phyloP scores from a whole-genome alignment of 164 flowering plant genomes.

The Liriodendron chinense region DNA sequence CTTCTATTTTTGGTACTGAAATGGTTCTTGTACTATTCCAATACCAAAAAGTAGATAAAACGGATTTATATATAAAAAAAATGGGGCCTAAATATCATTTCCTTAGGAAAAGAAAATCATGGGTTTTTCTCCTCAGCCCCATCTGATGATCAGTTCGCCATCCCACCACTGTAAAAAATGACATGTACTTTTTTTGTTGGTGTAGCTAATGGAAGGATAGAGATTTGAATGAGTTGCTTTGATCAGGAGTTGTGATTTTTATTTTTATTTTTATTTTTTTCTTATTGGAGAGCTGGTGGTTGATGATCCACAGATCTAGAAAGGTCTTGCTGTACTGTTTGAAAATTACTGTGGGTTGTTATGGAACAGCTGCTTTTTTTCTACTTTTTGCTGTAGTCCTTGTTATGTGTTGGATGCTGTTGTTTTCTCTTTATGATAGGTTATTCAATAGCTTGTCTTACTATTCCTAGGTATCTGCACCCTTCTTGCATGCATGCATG shows the following conservation, averaged over 20 bases:
- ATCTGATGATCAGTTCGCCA: neutral
- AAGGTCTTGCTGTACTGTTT: too few relatives aligned
- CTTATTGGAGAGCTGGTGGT: neutral
- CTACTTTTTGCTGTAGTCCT: neutral
- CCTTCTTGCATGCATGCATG: neutral
- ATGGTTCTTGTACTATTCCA: neutral
- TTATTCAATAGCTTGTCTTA: neutral
- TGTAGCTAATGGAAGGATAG: too few relatives aligned
- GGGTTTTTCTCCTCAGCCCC: neutral
- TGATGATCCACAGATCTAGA: neutral
- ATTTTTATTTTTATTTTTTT: too few relatives aligned
- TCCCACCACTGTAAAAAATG: neutral
- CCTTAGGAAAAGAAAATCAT: neutral
- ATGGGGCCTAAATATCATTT: neutral
- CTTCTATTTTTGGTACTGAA: neutral
- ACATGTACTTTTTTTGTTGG: too few relatives aligned
- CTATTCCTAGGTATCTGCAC: constrained; percentile 1
- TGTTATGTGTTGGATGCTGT: neutral
- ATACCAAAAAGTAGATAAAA: too few relatives aligned
- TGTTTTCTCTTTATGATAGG: neutral
- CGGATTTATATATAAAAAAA: neutral
- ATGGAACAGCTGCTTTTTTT: neutral
- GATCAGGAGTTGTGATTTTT: too few relatives aligned
- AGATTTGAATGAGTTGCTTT: too few relatives aligned
- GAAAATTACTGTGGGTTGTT: too few relatives aligned